Evolutionary conservation across 768 basidiomycete species (phyloP).

Genomic region (Lentinula detonsa): DNA sequence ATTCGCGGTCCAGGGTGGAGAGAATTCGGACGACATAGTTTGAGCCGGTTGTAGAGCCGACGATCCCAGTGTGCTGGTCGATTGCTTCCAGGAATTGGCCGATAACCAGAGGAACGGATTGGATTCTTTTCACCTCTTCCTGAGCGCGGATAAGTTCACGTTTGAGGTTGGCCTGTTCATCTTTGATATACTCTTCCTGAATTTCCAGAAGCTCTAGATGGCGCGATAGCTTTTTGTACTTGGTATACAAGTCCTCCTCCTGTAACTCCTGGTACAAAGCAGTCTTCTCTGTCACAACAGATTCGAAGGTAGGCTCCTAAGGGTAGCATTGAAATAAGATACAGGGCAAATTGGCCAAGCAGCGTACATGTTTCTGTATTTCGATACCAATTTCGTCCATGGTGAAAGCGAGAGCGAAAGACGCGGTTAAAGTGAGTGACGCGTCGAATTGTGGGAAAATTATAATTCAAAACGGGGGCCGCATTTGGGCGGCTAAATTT

Average conservation of each 20-base stretch:
- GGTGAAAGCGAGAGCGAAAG: conserved; percentile 11
- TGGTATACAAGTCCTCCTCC: conserved; percentile 91
- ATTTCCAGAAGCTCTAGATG: conserved; percentile 95
- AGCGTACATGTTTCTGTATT: conserved; percentile 67
- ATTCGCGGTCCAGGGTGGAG: conserved; percentile 92
- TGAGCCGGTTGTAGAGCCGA: conserved; percentile 94
- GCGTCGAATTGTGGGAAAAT: conserved; percentile 7
- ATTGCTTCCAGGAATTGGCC: conserved; percentile 99
- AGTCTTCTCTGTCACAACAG: conserved; percentile 84
- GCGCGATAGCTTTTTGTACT: conserved; percentile 93
- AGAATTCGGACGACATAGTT: conserved; percentile 98
- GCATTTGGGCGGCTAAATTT: neutral
- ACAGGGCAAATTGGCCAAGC: neutral
- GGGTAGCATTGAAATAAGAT: conserved; percentile 3
- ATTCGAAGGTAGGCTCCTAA: conserved; percentile 88
- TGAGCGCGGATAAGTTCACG: conserved; percentile 97
- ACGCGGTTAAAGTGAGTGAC: neutral
- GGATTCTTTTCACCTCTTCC: conserved; percentile 99
- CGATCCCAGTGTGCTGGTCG: conserved; percentile 95
- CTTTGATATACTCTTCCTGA: conserved; percentile 96
- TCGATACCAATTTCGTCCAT: conserved; percentile 94
- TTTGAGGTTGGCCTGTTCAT: conserved; percentile 96
- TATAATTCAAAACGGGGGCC: neutral
- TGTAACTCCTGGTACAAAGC: conserved; percentile 83
- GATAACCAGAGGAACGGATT: conserved; percentile 97